Base-by-base conservation (phyloP, 495 filamentous ascomycete genomes). In the Astrothelium subdiscretum region DNA sequence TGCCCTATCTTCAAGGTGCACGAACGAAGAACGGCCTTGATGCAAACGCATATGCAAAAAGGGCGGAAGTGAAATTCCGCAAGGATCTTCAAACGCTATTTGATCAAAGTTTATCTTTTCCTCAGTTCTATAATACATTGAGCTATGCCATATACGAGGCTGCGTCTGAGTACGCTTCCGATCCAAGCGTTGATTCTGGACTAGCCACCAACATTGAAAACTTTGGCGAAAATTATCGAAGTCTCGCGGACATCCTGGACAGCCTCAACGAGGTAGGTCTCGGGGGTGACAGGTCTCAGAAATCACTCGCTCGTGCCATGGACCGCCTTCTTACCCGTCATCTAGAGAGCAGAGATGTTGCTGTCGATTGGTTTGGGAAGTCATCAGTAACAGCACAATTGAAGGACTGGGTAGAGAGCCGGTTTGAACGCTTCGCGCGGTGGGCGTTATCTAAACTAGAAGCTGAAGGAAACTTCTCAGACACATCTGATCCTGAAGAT, bases 251-350 rank as follows among this genome's bases (percentile, higher is more conserved):
- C 10, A 54, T 54, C 5, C 59, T 69, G 29, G 60, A 32, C 13
- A 60, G 81, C 27, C 73, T 95, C 18, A 78, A 86, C 60, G 80
- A 82, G 27, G 85, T 92, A 8, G 91, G 90, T 0, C 71, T 95
- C 58, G 88, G 84, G 11, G 87, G 86, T 8, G 85, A 89, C 63
- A 80, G 79, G 60, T 88, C 88, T 58, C 87, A 92, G 69, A 80
- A 86, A 51, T 79, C 87, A 13, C 90, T 94, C 66, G 90, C 88
- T 20, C 64, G 68, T 59, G 65, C 26, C 78, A 85, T 54, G 48
- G 48, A 54, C 24, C 48, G 24, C 5, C 15, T 54, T 15, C 48
- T 54, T 15, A 54, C 24, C 22, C 63, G 79, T 90, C 48, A 89
- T 91, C 81, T 81, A 87, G 66, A 54, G 6, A 54, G 48, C 15